Evolutionary conservation across 805 yeast genomes (phyloP), one percentile per base, ranked within the genome.

Genomic region (Kluyveromyces siamensis): DNA sequence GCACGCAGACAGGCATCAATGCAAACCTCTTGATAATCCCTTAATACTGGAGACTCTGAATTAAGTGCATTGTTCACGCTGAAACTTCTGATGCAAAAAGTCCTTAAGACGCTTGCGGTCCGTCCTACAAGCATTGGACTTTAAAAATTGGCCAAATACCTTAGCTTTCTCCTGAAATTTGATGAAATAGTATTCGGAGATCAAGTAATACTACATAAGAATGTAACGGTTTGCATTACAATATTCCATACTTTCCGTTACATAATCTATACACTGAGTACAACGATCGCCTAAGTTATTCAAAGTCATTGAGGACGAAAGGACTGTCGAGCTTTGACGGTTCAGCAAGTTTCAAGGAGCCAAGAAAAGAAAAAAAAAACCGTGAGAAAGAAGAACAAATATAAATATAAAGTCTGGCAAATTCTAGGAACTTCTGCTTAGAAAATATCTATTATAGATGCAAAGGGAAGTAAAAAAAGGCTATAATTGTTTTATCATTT

Each of bases 21-120:
- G 46, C 95, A 90, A 41, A 83, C 81, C 27, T 73, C 65, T 60
- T 90, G 97, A 61, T 90, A 90, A 8, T 67, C 71, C 18, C 81
- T 59, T 6, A 75, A 64, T 19, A 27, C 8, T 33, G 45, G 45
- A 6, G 16, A 3, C 35, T 38, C 40, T 8, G 25, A 38, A 10
- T 19, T 19, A 10, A 19, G 4, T 38, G 17, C 40, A 38, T 38
- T 38, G 17, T 2, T n/a, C 14, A 17, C n/a, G n/a, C 40, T 19
- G 40, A 19, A 17, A 3, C 25, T 10, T 38, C 40, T 10, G 25
- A 38, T 38, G 40, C 35, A 13, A 30, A 30, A 5, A 13, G 35
- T 8, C 35, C 7, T 30, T 30, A 30, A 11, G 11, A 30, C 35
- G 35, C 35, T 30, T 30, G 35, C 7, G 35, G 35, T 30, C 35